Conservation (phyloP, 139 green algal genomes). For the Tetraselmis chui region DNA sequence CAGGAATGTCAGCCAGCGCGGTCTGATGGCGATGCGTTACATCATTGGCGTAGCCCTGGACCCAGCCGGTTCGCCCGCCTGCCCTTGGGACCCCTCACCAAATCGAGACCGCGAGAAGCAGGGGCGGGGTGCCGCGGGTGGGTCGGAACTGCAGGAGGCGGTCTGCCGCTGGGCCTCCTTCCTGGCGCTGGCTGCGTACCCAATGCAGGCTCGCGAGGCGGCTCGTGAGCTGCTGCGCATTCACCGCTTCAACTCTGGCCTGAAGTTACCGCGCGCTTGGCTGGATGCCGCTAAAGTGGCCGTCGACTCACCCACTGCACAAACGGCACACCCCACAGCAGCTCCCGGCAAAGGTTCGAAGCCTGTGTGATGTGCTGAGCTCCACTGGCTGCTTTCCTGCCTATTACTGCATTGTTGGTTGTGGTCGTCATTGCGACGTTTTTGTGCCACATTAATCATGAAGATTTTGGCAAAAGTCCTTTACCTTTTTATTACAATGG, state of each 20-base stretch:
- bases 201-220: background rate
- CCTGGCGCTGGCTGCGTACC: background rate
- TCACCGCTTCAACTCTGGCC: background rate
- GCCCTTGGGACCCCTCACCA: background rate
- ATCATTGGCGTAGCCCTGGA: background rate
- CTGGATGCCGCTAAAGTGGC: background rate
- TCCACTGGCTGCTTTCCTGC: too few species aligned
- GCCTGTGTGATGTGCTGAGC: background rate
- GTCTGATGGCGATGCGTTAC: background rate
- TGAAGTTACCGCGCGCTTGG: background rate
- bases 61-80: background rate
- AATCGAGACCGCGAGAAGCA: too few species aligned
- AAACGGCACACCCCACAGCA: too few species aligned
- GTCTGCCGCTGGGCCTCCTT: background rate
- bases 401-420: too few species aligned
- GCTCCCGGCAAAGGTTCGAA: too few species aligned
- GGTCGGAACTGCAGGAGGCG: background rate
- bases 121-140: too few species aligned
- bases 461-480: too few species aligned
- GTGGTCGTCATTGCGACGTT: too few species aligned
- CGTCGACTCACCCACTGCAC: background rate
- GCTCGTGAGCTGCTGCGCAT: background rate
- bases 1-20: background rate
- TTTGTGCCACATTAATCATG: too few species aligned
- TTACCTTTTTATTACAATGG: too few species aligned